phyloP scores from a whole-genome alignment of 352 stramenopile species.

The Globisporangium parvum region DNA sequence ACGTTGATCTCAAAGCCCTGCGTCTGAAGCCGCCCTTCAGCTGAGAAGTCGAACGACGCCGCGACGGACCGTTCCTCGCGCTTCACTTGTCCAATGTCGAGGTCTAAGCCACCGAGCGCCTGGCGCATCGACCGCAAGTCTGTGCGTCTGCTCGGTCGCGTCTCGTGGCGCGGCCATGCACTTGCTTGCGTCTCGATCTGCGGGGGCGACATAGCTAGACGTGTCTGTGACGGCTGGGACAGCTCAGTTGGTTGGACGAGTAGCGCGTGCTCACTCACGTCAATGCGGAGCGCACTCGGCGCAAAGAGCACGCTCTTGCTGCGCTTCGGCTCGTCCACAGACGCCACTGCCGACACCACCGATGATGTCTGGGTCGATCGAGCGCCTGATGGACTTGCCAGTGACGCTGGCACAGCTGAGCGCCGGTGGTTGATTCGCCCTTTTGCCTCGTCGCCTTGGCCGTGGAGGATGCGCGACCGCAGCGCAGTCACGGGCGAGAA shows the following conservation, averaged over 20 bases:
- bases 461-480: constrained; percentile 25
- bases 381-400: too few relatives aligned
- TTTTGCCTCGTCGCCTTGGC: constrained; percentile 22
- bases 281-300: constrained; percentile 38
- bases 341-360: not conserved
- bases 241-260: not conserved
- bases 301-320: constrained; percentile 15
- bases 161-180: not conserved
- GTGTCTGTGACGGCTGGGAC: not conserved
- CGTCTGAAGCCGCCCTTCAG: constrained; percentile 62
- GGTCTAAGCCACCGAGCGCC: constrained; percentile 34
- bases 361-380: not conserved
- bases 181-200: not conserved
- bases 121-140: constrained; percentile 32
- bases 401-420: constrained; percentile 2
- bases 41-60: constrained; percentile 79
- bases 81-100: constrained; percentile 63
- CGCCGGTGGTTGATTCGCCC: constrained; percentile 21
- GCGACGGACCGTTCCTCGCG: constrained; percentile 51
- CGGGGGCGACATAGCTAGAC: not conserved
- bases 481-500: constrained; percentile 41
- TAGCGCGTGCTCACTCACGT: constrained; percentile 24
- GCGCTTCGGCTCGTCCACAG: constrained; percentile 7
- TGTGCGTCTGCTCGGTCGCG: constrained; percentile 1
- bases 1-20: constrained; percentile 86